Base-by-base conservation (phyloP, 768 basidiomycete species). In the Collybia mongolica region DNA sequence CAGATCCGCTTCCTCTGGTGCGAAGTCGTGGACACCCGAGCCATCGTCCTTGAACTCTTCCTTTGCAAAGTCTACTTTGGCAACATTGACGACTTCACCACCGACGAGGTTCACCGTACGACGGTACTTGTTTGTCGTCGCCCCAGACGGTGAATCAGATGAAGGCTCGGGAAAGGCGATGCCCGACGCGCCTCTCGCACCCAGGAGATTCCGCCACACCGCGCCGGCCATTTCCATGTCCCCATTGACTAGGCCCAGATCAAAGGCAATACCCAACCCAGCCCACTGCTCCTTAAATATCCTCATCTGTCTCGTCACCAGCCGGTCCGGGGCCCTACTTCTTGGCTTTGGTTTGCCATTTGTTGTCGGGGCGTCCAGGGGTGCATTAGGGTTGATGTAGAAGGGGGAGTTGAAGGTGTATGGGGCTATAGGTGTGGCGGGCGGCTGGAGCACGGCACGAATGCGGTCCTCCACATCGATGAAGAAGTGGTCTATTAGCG, bases 401-500 rank as follows among this genome's bases (percentile, higher is more conserved):
- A 80, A 79, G 2, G 66, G 41, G 1, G 76, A 71, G 18, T 58
- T 32, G 57, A 75, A 73, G 7, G 76, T 79, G 63, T 82, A 80
- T 12, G 77, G 77, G 38, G 58, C 53, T 11, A 59, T 55, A 18
- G 74, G 73, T 38, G 65, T 62, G 9, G 65, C 46, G 9, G 65
- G 75, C 5, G 87, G 84, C 46, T 87, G 86, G 38, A 93, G 82
- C 23, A 93, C 86, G 5, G 80, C 72, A 17, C 94, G 86, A 42
- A 98, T 83, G 48, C 93, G 88, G 62, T 90, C 88, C 63, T 98
- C 96, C 54, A 92, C 81, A 64, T 98, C 92, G 56, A 93, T 73
- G 75, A 98, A 98, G 72, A 95, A 97, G 71, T 97, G 93, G 66
- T 96, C 93, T 54, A 97, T 78, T 52, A 98, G 75, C 6, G 77